phyloP scores from a whole-genome alignment of 257 asterid species.

The Nicotiana sylvestris region DNA sequence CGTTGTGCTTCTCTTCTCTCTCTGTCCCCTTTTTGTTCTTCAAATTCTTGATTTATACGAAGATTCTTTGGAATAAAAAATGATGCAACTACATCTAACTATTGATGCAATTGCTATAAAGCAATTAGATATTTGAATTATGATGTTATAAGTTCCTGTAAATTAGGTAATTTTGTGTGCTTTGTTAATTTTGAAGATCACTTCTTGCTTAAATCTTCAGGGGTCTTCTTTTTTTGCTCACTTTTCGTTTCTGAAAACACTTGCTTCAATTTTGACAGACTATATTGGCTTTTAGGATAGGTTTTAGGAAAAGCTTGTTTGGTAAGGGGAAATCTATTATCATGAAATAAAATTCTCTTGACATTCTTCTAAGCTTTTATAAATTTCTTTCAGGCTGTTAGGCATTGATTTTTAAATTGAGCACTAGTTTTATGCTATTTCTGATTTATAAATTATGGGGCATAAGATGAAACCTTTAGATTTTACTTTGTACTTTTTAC shows the following conservation, averaged over 20 bases:
- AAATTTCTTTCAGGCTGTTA: background rate
- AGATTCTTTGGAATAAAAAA: background rate
- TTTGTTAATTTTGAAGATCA: background rate
- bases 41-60: background rate
- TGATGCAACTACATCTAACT: background rate
- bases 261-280: background rate
- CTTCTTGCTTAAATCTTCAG: background rate
- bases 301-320: background rate
- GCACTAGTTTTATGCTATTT: too few relatives aligned
- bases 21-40: background rate
- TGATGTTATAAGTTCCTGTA: background rate
- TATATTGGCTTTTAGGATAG: background rate
- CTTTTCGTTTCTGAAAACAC: background rate
- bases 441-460: background rate
- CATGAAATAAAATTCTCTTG: background rate
- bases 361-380: background rate
- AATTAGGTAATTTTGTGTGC: background rate
- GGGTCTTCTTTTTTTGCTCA: background rate
- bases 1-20: background rate
- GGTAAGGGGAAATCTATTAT: background rate
- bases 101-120: background rate
- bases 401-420: background rate
- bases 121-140: conserved; percentile 2
- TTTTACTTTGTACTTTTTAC: background rate
- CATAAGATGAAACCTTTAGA: background rate